Evolutionary conservation across 331 rosid species (phyloP), one percentile per base, ranked within the genome.

Genomic region (Cucumis variabilis): DNA sequence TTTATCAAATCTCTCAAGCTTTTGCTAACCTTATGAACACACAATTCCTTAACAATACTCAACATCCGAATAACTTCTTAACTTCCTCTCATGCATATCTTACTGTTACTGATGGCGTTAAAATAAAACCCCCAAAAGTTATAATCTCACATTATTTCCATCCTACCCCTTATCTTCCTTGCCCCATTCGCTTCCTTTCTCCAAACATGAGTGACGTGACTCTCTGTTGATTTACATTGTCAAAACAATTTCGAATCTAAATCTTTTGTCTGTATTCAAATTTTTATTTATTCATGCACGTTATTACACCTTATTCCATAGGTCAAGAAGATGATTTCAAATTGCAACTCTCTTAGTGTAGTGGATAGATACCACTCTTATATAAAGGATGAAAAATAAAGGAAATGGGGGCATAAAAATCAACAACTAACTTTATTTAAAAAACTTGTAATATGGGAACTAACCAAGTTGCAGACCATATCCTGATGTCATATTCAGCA

Each of bases 381-480:
- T 75, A 44, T 17, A 41, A 44, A 75, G 83, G 83, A 78, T 41
- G 33, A 73, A 41, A 16, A 65, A 23, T 21, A 14, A 53, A n/a
- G 17, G 66, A 44, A 75, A 76, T 76, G 12, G 20, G 12, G 58
- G 44, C 58, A 79, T 33, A 53, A 80, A 27, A 53, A 28, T 24
- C 69, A 80, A 50, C 50, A 55, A 50, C 17, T 55, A 55, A 80
- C 85, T 58, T 15, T 55, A 50, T 55, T 55, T 6, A 20, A 19
- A 55, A 58, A 15, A 58, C 27, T 28, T 80, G 85, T 78, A 13
- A 75, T n/a, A 70, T 13, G 25, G 58, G 76, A 90, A 63, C 88
- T 86, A 51, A 95, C 99, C 99, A 93, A 87, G 98, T 95, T 44
- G 98, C 99, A 58, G 99, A 97, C 98, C 99, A 95, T 89, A 97